These are phyloP conservation scores for Priceomyces melissophilus DNA, from an alignment of 805 yeast genomes.

Conservation along the genomic window DNA sequence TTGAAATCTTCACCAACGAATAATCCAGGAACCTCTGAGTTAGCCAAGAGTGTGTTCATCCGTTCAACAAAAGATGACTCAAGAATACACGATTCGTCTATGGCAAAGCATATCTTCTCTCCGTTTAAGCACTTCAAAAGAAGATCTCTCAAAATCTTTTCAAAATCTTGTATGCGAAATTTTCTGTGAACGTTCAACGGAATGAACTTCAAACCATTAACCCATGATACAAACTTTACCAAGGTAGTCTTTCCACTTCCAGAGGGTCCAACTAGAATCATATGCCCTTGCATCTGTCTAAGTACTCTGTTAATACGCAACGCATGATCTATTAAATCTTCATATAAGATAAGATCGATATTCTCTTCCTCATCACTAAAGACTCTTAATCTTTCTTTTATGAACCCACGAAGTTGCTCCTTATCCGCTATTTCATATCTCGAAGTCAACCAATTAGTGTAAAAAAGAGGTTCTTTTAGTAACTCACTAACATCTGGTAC, in stretches of 20 bases:
- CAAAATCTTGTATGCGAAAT: constrained; percentile 65
- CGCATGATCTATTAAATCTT: constrained; percentile 69
- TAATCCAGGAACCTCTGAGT: constrained; percentile 88
- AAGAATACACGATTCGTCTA: constrained; percentile 76
- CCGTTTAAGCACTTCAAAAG: constrained; percentile 48
- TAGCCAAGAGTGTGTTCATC: constrained; percentile 90
- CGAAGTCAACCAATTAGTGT: constrained; percentile 70
- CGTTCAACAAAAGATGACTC: constrained; percentile 82
- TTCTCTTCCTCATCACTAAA: constrained; percentile 80
- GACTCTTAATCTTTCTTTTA: constrained; percentile 59
- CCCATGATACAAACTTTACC: constrained; percentile 85
- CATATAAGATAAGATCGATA: constrained; percentile 57
- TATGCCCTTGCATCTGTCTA: constrained; percentile 84
- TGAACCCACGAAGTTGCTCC: constrained; percentile 48
- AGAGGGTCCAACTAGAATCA: constrained; percentile 78
- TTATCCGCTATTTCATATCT: constrained; percentile 55
- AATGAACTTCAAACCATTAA: constrained; percentile 65
- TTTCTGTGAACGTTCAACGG: constrained; percentile 55
- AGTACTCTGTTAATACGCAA: constrained; percentile 78
- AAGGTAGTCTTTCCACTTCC: constrained; percentile 80
- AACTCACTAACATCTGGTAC: constrained; percentile 33
- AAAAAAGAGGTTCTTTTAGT: constrained; percentile 54
- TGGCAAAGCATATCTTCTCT: constrained; percentile 62
- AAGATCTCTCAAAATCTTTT: constrained; percentile 53
- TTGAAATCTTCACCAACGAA: constrained; percentile 71